Evolutionary conservation across 139 green algal species (phyloP).

Genomic region (Coccomyxa sp.): DNA sequence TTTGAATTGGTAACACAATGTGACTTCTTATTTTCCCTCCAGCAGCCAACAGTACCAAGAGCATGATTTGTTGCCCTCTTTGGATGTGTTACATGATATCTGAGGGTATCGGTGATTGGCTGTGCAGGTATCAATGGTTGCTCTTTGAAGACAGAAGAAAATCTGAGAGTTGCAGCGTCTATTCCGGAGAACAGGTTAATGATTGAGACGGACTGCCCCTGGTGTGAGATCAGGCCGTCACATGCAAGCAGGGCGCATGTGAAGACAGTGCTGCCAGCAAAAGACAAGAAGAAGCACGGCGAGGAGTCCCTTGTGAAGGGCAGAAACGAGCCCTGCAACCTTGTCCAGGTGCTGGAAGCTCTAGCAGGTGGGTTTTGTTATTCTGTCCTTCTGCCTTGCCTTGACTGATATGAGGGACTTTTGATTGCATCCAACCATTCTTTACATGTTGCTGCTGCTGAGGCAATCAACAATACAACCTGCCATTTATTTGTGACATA

Average conservation of each 20-base stretch:
- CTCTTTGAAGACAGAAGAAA: constrained; percentile 80
- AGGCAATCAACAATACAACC: too few species aligned
- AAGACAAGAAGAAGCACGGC: constrained; percentile 78
- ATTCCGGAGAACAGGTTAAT: constrained; percentile 74
- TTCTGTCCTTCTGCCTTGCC: not conserved
- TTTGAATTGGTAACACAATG: too few species aligned
- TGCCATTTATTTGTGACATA: too few species aligned
- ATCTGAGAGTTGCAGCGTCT: constrained; percentile 55
- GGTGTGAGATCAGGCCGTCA: constrained; percentile 66
- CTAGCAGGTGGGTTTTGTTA: constrained; percentile 33
- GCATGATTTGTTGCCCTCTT: too few species aligned
- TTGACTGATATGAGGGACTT: too few species aligned
- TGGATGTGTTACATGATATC: too few species aligned
- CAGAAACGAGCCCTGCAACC: constrained; percentile 82
- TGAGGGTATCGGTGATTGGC: too few species aligned
- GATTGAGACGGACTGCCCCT: constrained; percentile 86
- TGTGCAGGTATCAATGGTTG: constrained; percentile 82
- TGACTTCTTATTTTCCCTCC: too few species aligned
- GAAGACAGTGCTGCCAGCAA: constrained; percentile 28
- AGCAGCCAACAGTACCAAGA: too few species aligned
- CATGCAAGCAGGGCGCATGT: constrained; percentile 47
- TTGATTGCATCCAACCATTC: too few species aligned
- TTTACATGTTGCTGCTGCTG: too few species aligned
- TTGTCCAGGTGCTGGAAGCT: constrained; percentile 55
- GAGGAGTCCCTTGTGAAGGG: constrained; percentile 63